Percentiles rank a stretch among this genome's conserved stretches.
phyloP scores from a whole-genome alignment of 805 yeast genomes.

The Starmerella tilneyi region DNA sequence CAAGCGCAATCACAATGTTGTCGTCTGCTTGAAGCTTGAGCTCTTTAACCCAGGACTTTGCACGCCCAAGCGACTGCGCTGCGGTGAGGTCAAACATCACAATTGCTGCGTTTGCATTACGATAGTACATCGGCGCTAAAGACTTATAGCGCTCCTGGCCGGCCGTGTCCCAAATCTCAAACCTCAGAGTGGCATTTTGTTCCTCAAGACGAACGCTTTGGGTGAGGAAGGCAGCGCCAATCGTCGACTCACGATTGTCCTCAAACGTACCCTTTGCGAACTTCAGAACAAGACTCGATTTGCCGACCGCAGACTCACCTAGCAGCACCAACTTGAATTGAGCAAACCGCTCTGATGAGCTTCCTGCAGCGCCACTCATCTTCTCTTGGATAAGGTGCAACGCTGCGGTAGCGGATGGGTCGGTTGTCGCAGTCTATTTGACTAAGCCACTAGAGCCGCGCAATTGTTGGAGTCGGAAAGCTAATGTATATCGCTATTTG shows the following conservation, averaged over 20 bases:
- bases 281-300: slow-evolving; percentile 68
- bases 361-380: slow-evolving; percentile 2
- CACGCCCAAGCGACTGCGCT: slow-evolving; percentile 57
- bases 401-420: background rate
- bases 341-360: slow-evolving; percentile 30
- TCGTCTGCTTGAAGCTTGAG: slow-evolving; percentile 69
- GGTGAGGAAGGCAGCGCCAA: slow-evolving; percentile 97
- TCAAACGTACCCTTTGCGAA: slow-evolving; percentile 65
- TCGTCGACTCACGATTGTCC: slow-evolving; percentile 74
- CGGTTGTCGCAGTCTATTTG: background rate
- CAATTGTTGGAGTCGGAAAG: too few relatives aligned
- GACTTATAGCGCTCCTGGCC: slow-evolving; percentile 86
- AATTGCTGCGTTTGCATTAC: slow-evolving; percentile 73
- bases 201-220: slow-evolving; percentile 49
- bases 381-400: background rate
- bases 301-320: slow-evolving; percentile 77
- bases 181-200: slow-evolving; percentile 36
- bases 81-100: slow-evolving; percentile 79
- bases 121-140: slow-evolving; percentile 71
- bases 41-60: slow-evolving; percentile 86
- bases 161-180: slow-evolving; percentile 77
- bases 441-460: slow-evolving; percentile 1
- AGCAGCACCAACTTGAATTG: slow-evolving; percentile 63
- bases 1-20: slow-evolving; percentile 67
- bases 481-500: too few relatives aligned